These are phyloP conservation scores for Nitzschia palea DNA, from an alignment of 108 stramenopile species.

Conservation along the genomic window DNA sequence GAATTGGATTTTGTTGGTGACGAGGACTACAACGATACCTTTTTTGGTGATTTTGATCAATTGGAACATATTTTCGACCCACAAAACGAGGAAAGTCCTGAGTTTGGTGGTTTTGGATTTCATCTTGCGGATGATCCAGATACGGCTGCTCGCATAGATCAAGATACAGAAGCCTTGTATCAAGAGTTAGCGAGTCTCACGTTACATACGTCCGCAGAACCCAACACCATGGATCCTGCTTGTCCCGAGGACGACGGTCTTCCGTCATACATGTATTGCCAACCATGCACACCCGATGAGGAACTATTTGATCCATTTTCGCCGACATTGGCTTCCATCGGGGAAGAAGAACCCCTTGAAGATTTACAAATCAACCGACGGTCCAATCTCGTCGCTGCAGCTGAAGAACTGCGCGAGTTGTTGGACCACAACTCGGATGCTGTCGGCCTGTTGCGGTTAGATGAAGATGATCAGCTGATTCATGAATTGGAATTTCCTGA, in stretches of 20 bases:
- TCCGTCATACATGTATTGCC: conserved; percentile 23
- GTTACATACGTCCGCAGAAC: neutral
- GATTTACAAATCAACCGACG: conserved; percentile 3
- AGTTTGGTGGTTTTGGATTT: neutral
- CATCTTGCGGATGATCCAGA: conserved; percentile 8
- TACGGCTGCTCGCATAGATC: conserved; percentile 9
- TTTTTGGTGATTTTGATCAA: conserved; percentile 17
- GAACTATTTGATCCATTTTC: conserved; percentile 9
- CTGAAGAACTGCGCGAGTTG: conserved; percentile 4
- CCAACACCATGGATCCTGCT: neutral
- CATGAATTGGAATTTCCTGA: neutral
- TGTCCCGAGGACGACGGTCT: conserved; percentile 7
- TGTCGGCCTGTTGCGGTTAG: conserved; percentile 2
- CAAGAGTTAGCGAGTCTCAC: conserved; percentile 22
- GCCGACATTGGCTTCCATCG: conserved; percentile 11
- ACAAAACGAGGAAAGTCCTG: neutral
- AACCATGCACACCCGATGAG: conserved; percentile 24
- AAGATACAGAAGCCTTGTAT: conserved; percentile 28
- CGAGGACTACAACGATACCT: conserved; percentile 5
- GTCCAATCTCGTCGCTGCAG: neutral
- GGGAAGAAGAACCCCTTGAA: conserved; percentile 7
- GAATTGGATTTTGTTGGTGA: conserved; percentile 27
- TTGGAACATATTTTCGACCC: conserved; percentile 23
- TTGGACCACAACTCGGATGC: neutral
- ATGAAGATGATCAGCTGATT: conserved; percentile 7